Conservation (phyloP, 2,329 filamentous ascomycete species). For the Aspergillus transmontanensis region DNA sequence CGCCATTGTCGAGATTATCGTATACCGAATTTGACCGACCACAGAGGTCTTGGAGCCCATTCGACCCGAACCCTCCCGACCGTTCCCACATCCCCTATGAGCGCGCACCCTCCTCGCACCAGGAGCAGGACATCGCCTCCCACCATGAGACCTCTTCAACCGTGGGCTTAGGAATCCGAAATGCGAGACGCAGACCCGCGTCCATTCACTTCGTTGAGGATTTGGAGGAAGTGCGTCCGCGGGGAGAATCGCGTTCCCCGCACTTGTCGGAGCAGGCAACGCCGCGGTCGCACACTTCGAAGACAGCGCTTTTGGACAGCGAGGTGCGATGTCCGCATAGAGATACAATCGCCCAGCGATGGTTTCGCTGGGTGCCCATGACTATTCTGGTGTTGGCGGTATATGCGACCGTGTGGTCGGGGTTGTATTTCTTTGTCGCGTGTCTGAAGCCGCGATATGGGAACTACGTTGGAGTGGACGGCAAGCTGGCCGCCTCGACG, state of each 20-base stretch:
- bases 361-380: slow-evolving; percentile 38
- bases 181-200: neutral
- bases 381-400: slow-evolving; percentile 40
- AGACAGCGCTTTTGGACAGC: slow-evolving; percentile 14
- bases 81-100: slow-evolving; percentile 10
- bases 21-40: neutral
- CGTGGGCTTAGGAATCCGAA: slow-evolving; percentile 5
- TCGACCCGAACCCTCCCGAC: slow-evolving; percentile 1
- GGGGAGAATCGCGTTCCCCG: neutral
- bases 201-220: neutral
- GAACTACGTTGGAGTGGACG: slow-evolving; percentile 51
- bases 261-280: neutral
- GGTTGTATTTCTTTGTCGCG: slow-evolving; percentile 64
- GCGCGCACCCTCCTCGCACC: neutral
- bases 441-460: slow-evolving; percentile 65
- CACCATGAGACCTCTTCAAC: neutral
- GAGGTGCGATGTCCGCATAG: slow-evolving; percentile 33
- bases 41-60: slow-evolving; percentile 5
- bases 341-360: slow-evolving; percentile 31
- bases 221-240: neutral
- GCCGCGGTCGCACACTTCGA: slow-evolving; percentile 1
- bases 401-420: slow-evolving; percentile 41
- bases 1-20: neutral
- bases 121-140: neutral
- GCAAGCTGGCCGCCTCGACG: slow-evolving; percentile 60